Evolutionary conservation across 495 filamentous ascomycete genomes (phyloP).

Genomic region (Penicillium fimorum): DNA sequence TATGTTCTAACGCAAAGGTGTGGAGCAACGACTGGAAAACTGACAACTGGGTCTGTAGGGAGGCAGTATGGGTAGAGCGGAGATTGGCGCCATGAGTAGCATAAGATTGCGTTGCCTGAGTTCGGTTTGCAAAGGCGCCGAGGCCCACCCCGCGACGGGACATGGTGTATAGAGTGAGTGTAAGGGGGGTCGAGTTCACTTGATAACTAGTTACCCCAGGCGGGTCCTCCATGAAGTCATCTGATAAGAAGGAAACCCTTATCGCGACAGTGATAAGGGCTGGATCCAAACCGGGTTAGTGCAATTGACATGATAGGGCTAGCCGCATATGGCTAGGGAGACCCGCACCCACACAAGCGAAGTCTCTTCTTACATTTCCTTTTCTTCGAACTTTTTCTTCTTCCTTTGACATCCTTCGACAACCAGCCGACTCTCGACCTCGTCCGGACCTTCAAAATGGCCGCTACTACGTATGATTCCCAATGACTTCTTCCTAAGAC

Average conservation of each 20-base stretch:
- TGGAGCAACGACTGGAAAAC: constrained; percentile 94
- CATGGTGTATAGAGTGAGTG: constrained; percentile 29
- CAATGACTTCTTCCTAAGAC: constrained; percentile 38
- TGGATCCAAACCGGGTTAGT: constrained; percentile 16
- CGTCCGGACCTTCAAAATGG: constrained; percentile 47
- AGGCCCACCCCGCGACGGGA: constrained; percentile 76
- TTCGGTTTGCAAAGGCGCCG: constrained; percentile 82
- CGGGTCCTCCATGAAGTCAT: constrained; percentile 1
- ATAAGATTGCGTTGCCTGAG: constrained; percentile 77
- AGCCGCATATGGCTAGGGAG: constrained; percentile 22
- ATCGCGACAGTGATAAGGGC: constrained; percentile 27
- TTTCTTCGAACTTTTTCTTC: constrained; percentile 31
- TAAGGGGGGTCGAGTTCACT: background rate
- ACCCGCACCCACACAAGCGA: constrained; percentile 37
- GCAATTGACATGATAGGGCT: constrained; percentile 3
- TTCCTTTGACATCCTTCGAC: constrained; percentile 39
- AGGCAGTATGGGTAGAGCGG: constrained; percentile 73
- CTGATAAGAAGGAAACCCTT: constrained; percentile 2
- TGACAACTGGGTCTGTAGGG: constrained; percentile 85
- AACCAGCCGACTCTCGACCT: constrained; percentile 44
- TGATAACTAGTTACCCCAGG: background rate
- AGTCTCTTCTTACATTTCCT: constrained; percentile 25
- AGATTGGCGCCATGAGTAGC: constrained; percentile 84
- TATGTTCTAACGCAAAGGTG: constrained; percentile 91
- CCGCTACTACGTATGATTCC: constrained; percentile 63